phyloP scores from a whole-genome alignment of 345 rosid genomes.

The Diplotaxis tenuifolia region DNA sequence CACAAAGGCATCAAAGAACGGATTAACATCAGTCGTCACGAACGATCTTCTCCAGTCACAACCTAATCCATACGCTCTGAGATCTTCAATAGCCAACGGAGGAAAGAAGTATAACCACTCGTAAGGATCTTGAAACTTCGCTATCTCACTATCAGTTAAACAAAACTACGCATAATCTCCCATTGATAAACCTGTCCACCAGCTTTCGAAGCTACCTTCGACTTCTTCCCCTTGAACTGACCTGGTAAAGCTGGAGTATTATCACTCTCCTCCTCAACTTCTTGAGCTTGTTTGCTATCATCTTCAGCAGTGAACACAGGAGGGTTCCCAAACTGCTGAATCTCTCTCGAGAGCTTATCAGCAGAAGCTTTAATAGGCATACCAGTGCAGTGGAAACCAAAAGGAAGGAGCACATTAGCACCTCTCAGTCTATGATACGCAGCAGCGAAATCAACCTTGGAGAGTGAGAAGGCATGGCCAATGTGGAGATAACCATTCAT shows the following conservation, averaged over 20 bases:
- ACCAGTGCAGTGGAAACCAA: neutral
- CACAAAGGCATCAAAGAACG: constrained; percentile 74
- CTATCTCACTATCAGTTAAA: constrained; percentile 65
- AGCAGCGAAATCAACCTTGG: constrained; percentile 87
- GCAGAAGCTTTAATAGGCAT: neutral
- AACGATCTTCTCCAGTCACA: constrained; percentile 95
- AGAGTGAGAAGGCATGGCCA: constrained; percentile 77
- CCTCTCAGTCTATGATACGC: constrained; percentile 85
- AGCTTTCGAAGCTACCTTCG: constrained; percentile 82
- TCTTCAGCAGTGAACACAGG: constrained; percentile 55
- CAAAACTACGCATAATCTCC: constrained; percentile 97
- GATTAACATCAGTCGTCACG: constrained; percentile 79
- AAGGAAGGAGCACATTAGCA: constrained; percentile 48
- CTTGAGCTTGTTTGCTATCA: constrained; percentile 18
- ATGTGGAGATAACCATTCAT: constrained; percentile 83
- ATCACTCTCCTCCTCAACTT: constrained; percentile 40
- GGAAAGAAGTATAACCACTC: constrained; percentile 86
- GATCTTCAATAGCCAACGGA: constrained; percentile 68
- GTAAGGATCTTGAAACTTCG: constrained; percentile 66
- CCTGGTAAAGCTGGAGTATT: constrained; percentile 40
- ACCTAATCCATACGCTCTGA: constrained; percentile 83
- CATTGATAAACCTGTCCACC: constrained; percentile 79
- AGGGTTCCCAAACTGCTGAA: constrained; percentile 42
- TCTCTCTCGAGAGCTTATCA: constrained; percentile 28
- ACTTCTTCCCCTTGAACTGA: constrained; percentile 81